phyloP scores from a whole-genome alignment of 371 early-diverging fungal genomes.

The Mortierella sp. region DNA sequence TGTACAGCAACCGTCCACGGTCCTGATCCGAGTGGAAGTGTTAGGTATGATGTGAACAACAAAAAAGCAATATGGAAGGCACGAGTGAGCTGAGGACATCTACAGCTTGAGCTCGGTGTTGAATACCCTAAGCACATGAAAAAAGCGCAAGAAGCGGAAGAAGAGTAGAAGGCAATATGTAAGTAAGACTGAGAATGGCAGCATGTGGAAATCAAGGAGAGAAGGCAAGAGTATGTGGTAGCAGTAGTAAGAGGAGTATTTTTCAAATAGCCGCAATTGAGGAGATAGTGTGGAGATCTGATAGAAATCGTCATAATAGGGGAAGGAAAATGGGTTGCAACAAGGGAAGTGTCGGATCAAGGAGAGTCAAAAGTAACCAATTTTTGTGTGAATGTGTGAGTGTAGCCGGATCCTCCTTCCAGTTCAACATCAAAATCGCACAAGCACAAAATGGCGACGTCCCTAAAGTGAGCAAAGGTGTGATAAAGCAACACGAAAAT shows the following conservation, averaged over 20 bases:
- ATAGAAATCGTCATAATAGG: neutral
- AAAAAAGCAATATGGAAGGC: neutral
- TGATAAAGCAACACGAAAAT: slow-evolving; percentile 92
- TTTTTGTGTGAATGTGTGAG: neutral
- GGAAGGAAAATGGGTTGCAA: neutral
- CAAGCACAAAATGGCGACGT: slow-evolving; percentile 47
- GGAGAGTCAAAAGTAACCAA: neutral
- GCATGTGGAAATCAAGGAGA: neutral
- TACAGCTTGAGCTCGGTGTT: slow-evolving; percentile 42
- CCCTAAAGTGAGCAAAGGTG: slow-evolving; percentile 80
- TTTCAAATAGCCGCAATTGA: neutral
- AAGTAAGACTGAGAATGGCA: neutral
- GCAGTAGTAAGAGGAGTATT: neutral
- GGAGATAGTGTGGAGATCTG: neutral
- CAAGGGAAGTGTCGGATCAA: neutral
- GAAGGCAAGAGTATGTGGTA: neutral
- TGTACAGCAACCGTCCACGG: neutral
- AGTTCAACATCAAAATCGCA: neutral
- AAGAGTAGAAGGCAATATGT: neutral
- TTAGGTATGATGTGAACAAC: neutral
- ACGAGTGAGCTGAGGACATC: neutral
- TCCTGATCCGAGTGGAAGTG: neutral
- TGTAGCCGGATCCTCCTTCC: neutral
- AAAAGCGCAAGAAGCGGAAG: neutral
- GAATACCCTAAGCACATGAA: slow-evolving; percentile 33